Evolutionary conservation across 1,284 basidiomycete genomes (phyloP), one percentile per base, ranked within the genome.

Genomic region (Trichosporon inkin): DNA sequence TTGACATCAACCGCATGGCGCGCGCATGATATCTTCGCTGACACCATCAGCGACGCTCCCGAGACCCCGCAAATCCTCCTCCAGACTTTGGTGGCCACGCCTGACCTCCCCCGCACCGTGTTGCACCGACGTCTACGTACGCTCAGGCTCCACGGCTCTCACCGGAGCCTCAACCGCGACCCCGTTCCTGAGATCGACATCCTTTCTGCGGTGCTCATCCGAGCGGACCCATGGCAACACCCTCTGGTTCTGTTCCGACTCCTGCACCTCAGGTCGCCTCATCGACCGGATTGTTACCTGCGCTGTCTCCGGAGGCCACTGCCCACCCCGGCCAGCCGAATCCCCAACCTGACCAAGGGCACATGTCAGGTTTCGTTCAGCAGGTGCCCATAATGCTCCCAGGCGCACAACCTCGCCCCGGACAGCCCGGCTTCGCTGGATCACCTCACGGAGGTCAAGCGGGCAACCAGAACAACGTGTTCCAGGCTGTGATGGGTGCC

Each of bases 401-500:
- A 39, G 20, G 47, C 39, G 34, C 51, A 32, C 40, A 41, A 24
- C 19, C 53, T n/a, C 44, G 44, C 14, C 44, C 44, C 22, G 44
- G 44, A 16, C 28, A 49, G 44, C 44, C 24, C n/a, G 44, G 44
- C 24, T 49, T 32, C 24, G 44, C 11, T 16, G 24, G 44, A 16
- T 49, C 44, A 19, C 44, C 44, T 14, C 44, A 49, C 44, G 44
- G 22, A 6, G 28, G 22, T 10, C 44, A 22, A 3, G 44, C 22
- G 14, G 44, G 44, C 34, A 55, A 37, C 34, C 60, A 62, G 53
- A 60, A 58, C 39, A 74, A 73, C 49, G 73, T 75, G 5, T 77
- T 77, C 61, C 71, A 71, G 28, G 58, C 63, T 3, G 71, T 77
- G 40, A 77, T 77, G 75, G 75, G 75, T 17, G 57, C 59, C 49